Conservation (phyloP, 768 basidiomycete species). For the Termitomyces sp. region DNA sequence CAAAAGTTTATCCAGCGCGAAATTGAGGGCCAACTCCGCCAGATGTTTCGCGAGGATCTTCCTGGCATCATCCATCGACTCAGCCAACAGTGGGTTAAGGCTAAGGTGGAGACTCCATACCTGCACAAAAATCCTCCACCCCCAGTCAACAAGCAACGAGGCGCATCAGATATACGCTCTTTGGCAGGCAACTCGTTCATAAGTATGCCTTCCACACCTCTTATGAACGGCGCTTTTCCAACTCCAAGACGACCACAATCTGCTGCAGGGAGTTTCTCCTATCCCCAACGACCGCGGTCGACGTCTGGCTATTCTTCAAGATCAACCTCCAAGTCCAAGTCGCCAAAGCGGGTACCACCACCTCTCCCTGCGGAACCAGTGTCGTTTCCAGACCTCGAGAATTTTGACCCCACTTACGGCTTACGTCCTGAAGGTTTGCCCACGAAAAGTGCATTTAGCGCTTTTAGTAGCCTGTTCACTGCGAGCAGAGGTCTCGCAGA, state of each 20-base stretch:
- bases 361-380: constrained; percentile 21
- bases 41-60: constrained; percentile 97
- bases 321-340: constrained; percentile 17
- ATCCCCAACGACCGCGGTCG: constrained; percentile 29
- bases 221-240: constrained; percentile 1
- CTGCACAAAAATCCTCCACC: constrained; percentile 47
- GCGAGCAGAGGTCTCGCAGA: constrained; percentile 71
- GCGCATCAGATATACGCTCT: constrained; percentile 32
- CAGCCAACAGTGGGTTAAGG: constrained; percentile 93
- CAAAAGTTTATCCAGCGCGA: constrained; percentile 97
- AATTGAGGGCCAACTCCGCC: constrained; percentile 93
- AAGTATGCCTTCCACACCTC: constrained; percentile 13
- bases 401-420: constrained; percentile 96
- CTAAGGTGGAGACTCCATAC: constrained; percentile 92
- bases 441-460: constrained; percentile 73
- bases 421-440: constrained; percentile 89
- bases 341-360: constrained; percentile 11
- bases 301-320: constrained; percentile 33
- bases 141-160: constrained; percentile 21
- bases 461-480: constrained; percentile 70
- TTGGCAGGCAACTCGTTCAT: constrained; percentile 31
- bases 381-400: constrained; percentile 53
- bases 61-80: constrained; percentile 96
- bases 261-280: constrained; percentile 5
- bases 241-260: constrained; percentile 8